Percentiles rank a stretch among this genome's conserved stretches.
Conservation (phyloP, 2,329 filamentous ascomycete genomes). For the Curvularia sp. region DNA sequence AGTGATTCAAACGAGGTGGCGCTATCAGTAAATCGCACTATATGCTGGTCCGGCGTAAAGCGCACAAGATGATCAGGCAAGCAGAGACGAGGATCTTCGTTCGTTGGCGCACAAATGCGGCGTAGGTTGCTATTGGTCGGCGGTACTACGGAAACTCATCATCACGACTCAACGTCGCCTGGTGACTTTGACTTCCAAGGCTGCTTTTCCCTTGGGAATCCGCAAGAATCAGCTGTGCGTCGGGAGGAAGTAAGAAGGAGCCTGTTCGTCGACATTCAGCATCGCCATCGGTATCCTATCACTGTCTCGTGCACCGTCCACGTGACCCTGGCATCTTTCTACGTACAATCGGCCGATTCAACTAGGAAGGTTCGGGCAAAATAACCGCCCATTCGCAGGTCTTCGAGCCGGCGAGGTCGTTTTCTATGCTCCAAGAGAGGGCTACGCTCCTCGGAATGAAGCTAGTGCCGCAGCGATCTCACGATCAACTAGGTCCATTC, state of each 20-base stretch:
- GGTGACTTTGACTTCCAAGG: constrained; percentile 3
- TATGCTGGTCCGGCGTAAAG: background rate
- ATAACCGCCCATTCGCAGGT: background rate
- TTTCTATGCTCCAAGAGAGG: background rate
- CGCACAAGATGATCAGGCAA: background rate
- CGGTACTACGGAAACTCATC: constrained; percentile 4
- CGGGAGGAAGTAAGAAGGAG: background rate
- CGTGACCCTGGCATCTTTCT: background rate
- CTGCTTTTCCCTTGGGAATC: background rate
- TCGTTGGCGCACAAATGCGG: background rate
- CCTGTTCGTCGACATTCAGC: background rate
- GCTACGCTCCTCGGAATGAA: background rate
- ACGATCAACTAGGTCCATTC: background rate
- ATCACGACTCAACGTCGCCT: constrained; percentile 5
- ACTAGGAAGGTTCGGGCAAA: background rate
- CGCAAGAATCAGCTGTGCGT: background rate
- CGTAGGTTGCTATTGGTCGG: constrained; percentile 10
- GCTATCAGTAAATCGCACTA: background rate
- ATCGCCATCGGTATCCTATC: background rate
- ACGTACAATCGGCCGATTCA: constrained; percentile 1
- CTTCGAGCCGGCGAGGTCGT: background rate
- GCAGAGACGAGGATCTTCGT: background rate
- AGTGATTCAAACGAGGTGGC: background rate
- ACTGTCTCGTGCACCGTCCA: background rate
- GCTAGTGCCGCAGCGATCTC: constrained; percentile 5